phyloP scores from a whole-genome alignment of 2,329 filamentous ascomycete species.

The Nigrospora osmanthi region DNA sequence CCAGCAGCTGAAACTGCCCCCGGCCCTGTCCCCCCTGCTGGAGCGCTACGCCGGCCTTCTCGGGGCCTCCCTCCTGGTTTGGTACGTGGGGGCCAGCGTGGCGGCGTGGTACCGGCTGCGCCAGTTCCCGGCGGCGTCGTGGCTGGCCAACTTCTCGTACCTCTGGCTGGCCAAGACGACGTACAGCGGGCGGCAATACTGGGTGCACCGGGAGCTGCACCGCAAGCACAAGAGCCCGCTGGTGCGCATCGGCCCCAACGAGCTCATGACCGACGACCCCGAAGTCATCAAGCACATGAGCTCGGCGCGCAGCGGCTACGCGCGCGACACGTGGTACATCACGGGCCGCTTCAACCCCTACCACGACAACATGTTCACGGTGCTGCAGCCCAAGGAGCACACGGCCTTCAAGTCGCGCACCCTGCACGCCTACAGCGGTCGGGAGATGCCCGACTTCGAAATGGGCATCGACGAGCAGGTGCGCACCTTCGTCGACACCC shows the following conservation, averaged over 20 bases:
- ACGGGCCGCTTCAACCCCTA: conserved; percentile 43
- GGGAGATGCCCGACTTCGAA: conserved; percentile 14
- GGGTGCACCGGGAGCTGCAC: not conserved
- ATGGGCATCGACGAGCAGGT: conserved; percentile 36
- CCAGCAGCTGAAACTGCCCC: too few relatives aligned
- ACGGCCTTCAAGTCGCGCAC: conserved; percentile 32
- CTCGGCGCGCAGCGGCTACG: conserved; percentile 26
- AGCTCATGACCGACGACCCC: conserved; percentile 30
- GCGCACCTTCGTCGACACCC: conserved; percentile 29
- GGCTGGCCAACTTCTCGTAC: not conserved
- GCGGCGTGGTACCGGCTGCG: not conserved
- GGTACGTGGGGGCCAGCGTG: not conserved
- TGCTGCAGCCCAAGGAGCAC: conserved; percentile 34
- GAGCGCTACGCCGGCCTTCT: too few relatives aligned
- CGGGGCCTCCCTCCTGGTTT: not conserved
- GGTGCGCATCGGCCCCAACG: conserved; percentile 34
- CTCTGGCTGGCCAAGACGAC: not conserved
- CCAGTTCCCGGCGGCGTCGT: not conserved
- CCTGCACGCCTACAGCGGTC: conserved; percentile 12
- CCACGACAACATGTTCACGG: conserved; percentile 44
- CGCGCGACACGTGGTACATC: conserved; percentile 34
- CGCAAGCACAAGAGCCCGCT: conserved; percentile 12
- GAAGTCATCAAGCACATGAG: conserved; percentile 28
- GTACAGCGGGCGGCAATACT: conserved; percentile 1
- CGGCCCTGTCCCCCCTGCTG: too few relatives aligned